A percentile compares a stretch with the other conserved stretches of the same genome.
Evolutionary conservation across 257 asterid species (phyloP).

Genomic region (Verbascum thapsus): DNA sequence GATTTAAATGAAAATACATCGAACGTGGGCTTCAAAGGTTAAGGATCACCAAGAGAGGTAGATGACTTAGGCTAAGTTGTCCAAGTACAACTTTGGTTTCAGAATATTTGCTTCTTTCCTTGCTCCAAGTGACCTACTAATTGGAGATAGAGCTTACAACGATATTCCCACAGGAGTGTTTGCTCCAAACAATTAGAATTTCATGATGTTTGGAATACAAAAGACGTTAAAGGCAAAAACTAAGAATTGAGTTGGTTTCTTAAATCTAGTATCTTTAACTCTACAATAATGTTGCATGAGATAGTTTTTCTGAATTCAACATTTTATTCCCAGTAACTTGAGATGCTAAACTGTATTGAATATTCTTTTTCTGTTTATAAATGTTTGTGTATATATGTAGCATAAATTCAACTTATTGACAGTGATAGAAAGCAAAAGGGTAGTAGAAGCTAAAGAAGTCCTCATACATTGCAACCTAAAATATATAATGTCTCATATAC

Average conservation of each 20-base stretch:
- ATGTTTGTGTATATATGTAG: neutral
- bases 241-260: neutral
- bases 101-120: neutral
- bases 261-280: neutral
- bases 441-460: constrained; percentile 3
- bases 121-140: neutral
- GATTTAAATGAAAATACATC: neutral
- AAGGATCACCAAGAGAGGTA: neutral
- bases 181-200: neutral
- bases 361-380: neutral
- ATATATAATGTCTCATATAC: neutral
- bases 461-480: neutral
- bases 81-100: neutral
- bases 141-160: neutral
- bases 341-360: neutral
- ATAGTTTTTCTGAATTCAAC: neutral
- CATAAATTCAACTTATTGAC: neutral
- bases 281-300: neutral
- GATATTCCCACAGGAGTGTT: neutral
- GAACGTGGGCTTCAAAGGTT: neutral
- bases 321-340: neutral
- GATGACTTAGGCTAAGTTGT: neutral
- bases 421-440: neutral
- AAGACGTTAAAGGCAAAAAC: neutral
- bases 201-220: neutral